Conservation (phyloP, 1,139 yeast species). For the Candida albicans region DNA sequence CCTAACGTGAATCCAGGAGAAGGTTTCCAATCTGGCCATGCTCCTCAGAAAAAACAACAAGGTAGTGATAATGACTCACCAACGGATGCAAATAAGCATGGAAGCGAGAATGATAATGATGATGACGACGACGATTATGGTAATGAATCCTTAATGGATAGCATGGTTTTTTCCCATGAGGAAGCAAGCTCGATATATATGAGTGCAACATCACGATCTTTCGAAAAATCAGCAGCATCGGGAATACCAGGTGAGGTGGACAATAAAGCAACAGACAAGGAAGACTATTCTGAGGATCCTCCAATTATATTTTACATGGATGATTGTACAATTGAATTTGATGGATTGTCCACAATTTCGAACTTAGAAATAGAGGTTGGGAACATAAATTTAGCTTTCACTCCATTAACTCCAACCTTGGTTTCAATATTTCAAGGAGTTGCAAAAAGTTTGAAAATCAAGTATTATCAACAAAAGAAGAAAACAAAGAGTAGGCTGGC, state of each 20-base stretch:
- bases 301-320: constrained; percentile 35
- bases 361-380: constrained; percentile 51
- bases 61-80: constrained; percentile 6
- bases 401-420: constrained; percentile 38
- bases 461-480: constrained; percentile 31
- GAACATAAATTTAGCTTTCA: constrained; percentile 41
- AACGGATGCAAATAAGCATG: constrained; percentile 13
- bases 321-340: constrained; percentile 41
- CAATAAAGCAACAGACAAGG: constrained; percentile 8
- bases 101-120: constrained; percentile 17
- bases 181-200: constrained; percentile 75
- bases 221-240: constrained; percentile 20
- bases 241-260: constrained; percentile 8
- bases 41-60: constrained; percentile 22
- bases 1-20: constrained; percentile 41
- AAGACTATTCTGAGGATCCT: constrained; percentile 10
- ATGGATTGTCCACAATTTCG: constrained; percentile 50
- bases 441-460: constrained; percentile 32
- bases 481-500: constrained; percentile 13
- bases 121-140: constrained; percentile 33
- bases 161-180: constrained; percentile 66
- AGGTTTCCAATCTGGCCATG: constrained; percentile 12
- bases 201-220: constrained; percentile 68
- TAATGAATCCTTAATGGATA: constrained; percentile 51
- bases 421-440: constrained; percentile 33